Conservation (phyloP, 1,284 basidiomycete genomes). For the Lentinus polychrous region DNA sequence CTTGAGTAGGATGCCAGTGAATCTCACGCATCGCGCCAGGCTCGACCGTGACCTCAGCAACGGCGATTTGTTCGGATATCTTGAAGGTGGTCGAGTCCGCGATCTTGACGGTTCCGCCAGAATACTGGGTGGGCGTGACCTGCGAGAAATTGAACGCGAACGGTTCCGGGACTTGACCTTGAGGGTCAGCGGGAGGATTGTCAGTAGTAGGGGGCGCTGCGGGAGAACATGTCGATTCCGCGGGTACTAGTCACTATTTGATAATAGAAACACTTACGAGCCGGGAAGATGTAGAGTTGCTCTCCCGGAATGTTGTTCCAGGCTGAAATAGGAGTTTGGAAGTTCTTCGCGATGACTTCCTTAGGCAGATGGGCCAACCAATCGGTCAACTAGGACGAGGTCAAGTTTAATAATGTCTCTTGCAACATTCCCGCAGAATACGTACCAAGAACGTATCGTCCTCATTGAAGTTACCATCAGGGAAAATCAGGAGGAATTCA, state of each 20-base stretch:
- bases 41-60: conserved; percentile 58
- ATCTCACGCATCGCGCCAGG: conserved; percentile 44
- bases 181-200: conserved; percentile 28
- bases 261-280: conserved; percentile 32
- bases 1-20: conserved; percentile 65
- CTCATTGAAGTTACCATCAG: conserved; percentile 27
- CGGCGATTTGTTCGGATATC: conserved; percentile 50
- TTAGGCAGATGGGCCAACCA: conserved; percentile 25
- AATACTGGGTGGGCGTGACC: conserved; percentile 37
- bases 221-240: no score
- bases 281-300: conserved; percentile 25
- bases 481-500: conserved; percentile 49
- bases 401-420: conserved; percentile 6
- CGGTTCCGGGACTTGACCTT: conserved; percentile 35
- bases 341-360: conserved; percentile 31
- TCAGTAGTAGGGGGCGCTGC: conserved; percentile 8
- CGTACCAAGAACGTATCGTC: conserved; percentile 28
- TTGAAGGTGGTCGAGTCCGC: conserved; percentile 47
- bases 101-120: conserved; percentile 57
- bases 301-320: conserved; percentile 18
- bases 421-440: not conserved
- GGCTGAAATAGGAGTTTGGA: conserved; percentile 19
- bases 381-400: conserved; percentile 5
- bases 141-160: conserved; percentile 48
- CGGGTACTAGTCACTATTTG: conserved; percentile 25